Percentiles rank a stretch among this genome's conserved stretches.
phyloP scores from a whole-genome alignment of 2,329 filamentous ascomycete species.

The Zymoseptoria tritici region DNA sequence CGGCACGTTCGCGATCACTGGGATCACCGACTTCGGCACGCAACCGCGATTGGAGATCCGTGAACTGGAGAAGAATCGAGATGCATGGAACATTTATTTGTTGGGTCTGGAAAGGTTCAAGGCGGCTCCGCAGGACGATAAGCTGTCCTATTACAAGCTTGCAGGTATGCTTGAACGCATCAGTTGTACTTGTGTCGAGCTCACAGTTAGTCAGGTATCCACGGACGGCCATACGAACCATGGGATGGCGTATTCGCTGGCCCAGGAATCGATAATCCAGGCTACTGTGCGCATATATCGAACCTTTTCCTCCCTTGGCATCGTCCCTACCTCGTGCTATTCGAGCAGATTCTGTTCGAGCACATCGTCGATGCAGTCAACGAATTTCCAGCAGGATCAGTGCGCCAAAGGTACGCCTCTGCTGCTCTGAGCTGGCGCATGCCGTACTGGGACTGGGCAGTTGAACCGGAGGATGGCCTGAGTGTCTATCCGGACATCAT shows the following conservation, averaged over 20 bases:
- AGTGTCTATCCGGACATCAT: constrained; percentile 35
- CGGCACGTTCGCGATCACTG: constrained; percentile 23
- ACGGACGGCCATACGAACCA: constrained; percentile 60
- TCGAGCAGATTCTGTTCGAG: constrained; percentile 37
- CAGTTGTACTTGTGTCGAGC: neutral
- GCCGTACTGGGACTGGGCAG: constrained; percentile 46
- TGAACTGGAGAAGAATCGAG: constrained; percentile 53
- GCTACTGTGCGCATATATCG: constrained; percentile 72
- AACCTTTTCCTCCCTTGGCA: constrained; percentile 78
- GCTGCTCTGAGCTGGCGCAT: constrained; percentile 37
- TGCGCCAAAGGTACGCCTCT: constrained; percentile 33
- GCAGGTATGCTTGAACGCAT: constrained; percentile 49
- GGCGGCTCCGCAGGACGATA: constrained; percentile 54
- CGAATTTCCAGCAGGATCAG: constrained; percentile 32
- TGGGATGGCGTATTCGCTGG: constrained; percentile 49
- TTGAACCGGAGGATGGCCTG: constrained; percentile 26
- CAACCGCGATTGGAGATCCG: constrained; percentile 58
- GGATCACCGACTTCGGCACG: constrained; percentile 25
- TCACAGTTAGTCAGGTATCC: constrained; percentile 55
- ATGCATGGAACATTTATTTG: constrained; percentile 70
- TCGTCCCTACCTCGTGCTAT: constrained; percentile 63
- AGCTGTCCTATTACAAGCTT: constrained; percentile 70
- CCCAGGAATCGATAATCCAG: constrained; percentile 49
- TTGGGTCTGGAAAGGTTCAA: constrained; percentile 66
- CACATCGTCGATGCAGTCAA: constrained; percentile 36